A percentile compares a stretch with the other conserved stretches of the same genome.
Conservation (phyloP, 1,284 basidiomycete species). For the Apiotrichum sp. region DNA sequence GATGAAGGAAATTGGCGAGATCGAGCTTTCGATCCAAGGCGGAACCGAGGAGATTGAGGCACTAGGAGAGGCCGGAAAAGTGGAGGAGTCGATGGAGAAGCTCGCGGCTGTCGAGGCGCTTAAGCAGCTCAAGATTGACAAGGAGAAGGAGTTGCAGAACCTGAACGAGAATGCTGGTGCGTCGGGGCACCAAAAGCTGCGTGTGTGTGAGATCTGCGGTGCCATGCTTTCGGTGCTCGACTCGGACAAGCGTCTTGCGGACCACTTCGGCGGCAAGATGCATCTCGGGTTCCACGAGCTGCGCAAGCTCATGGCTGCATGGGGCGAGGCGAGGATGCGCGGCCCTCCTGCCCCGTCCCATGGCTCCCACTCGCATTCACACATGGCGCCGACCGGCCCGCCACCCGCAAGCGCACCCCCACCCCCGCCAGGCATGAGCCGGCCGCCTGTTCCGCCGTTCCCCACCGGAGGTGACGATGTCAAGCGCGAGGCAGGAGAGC, state of each 20-base stretch:
- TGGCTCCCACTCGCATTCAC: conserved; percentile 16
- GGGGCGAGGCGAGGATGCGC: conserved; percentile 79
- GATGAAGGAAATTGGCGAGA: conserved; percentile 99
- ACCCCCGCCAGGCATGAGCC: conserved; percentile 12
- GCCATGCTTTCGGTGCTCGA: conserved; percentile 97
- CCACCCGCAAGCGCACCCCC: conserved; percentile 14
- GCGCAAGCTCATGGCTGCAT: conserved; percentile 83
- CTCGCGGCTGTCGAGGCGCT: conserved; percentile 95
- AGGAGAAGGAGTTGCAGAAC: conserved; percentile 95
- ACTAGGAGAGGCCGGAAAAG: conserved; percentile 92
- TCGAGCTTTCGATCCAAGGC: conserved; percentile 95
- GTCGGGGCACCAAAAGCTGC: conserved; percentile 96
- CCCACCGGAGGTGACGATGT: conserved; percentile 28
- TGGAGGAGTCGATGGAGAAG: conserved; percentile 97
- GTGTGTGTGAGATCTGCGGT: conserved; percentile 98
- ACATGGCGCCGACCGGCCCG: conserved; percentile 28
- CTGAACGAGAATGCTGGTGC: conserved; percentile 97
- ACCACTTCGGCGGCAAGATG: conserved; percentile 99
- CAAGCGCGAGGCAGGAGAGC: neutral
- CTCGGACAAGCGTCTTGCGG: conserved; percentile 95
- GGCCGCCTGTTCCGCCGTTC: conserved; percentile 16
- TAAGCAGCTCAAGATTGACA: conserved; percentile 91
- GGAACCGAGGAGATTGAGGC: conserved; percentile 97
- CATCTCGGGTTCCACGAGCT: conserved; percentile 97
- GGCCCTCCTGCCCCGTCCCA: conserved; percentile 40